These are phyloP conservation scores for Paspalum notatum DNA, from an alignment of 176 grass and related monocot species.

Conservation along the genomic window DNA sequence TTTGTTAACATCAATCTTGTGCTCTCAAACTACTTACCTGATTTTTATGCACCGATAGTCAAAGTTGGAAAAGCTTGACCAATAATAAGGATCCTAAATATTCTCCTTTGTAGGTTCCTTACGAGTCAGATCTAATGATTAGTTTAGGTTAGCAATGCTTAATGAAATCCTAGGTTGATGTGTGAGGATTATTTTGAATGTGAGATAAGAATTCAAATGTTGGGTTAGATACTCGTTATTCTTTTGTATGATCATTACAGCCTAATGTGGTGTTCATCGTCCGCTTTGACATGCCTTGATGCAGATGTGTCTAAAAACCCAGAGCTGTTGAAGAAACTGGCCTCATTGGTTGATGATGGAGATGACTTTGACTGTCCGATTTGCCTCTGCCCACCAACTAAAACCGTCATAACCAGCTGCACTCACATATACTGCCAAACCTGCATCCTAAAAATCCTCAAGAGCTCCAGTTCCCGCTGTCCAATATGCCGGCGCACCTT, in stretches of 20 bases:
- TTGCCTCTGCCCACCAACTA: conserved; percentile 82
- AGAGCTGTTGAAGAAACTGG: conserved; percentile 88
- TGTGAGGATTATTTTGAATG: not conserved
- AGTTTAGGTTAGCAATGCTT: conserved; percentile 15
- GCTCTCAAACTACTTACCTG: not conserved
- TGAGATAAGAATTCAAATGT: not conserved
- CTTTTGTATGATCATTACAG: not conserved
- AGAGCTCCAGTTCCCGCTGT: conserved; percentile 70
- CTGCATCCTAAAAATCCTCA: conserved; percentile 79
- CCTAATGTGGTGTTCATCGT: not conserved
- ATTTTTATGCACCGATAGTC: not conserved
- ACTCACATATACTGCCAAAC: conserved; percentile 89
- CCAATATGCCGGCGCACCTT: conserved; percentile 79
- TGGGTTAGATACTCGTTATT: not conserved
- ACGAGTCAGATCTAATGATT: not conserved
- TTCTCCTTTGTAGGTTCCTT: not conserved
- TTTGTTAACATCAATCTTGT: not conserved
- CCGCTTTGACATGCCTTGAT: conserved; percentile 4
- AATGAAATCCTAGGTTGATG: not conserved
- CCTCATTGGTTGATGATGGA: conserved; percentile 80
- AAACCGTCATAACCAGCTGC: conserved; percentile 86
- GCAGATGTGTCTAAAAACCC: conserved; percentile 83
- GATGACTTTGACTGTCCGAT: conserved; percentile 97
- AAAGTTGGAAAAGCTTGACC: not conserved
- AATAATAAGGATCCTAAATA: not conserved